Evolutionary conservation across 331 rosid genomes (phyloP).

Genomic region (Malus hybrid): DNA sequence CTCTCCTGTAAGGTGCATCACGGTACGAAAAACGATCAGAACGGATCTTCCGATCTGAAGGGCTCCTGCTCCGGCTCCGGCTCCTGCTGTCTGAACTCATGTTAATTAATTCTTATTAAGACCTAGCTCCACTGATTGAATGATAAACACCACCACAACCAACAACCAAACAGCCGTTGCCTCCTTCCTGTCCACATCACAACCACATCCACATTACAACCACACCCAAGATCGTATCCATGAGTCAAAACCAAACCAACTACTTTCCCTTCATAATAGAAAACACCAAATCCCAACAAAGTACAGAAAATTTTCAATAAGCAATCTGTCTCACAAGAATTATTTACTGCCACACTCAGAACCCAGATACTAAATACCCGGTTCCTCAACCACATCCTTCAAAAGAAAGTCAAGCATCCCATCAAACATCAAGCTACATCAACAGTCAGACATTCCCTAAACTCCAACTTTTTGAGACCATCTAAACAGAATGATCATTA

Average conservation of each 20-base stretch:
- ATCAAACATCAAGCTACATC: constrained; percentile 18
- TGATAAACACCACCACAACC: constrained; percentile 63
- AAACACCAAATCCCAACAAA: constrained; percentile 47
- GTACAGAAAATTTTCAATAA: constrained; percentile 48
- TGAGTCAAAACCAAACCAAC: constrained; percentile 65
- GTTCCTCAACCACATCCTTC: constrained; percentile 39
- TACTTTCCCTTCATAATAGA: constrained; percentile 63
- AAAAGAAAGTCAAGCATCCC: constrained; percentile 21
- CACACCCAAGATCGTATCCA: constrained; percentile 81
- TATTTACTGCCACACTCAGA: constrained; percentile 30
- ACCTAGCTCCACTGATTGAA: constrained; percentile 61
- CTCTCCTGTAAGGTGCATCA: constrained; percentile 94
- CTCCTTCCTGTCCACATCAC: constrained; percentile 98
- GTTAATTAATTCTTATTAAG: constrained; percentile 39
- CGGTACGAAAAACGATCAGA: constrained; percentile 90
- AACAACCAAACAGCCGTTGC: constrained; percentile 55
- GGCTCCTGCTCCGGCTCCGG: constrained; percentile 96
- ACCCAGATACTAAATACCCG: constrained; percentile 27
- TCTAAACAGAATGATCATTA: constrained; percentile 11
- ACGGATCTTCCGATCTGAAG: constrained; percentile 86
- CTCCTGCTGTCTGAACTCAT: constrained; percentile 87
- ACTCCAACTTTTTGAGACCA: constrained; percentile 16
- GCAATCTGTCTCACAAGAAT: constrained; percentile 52
- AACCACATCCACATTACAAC: constrained; percentile 94
- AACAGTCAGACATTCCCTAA: constrained; percentile 1